Base-by-base conservation (phyloP, 306 rosid species). In the Sphenostylis stenocarpa region DNA sequence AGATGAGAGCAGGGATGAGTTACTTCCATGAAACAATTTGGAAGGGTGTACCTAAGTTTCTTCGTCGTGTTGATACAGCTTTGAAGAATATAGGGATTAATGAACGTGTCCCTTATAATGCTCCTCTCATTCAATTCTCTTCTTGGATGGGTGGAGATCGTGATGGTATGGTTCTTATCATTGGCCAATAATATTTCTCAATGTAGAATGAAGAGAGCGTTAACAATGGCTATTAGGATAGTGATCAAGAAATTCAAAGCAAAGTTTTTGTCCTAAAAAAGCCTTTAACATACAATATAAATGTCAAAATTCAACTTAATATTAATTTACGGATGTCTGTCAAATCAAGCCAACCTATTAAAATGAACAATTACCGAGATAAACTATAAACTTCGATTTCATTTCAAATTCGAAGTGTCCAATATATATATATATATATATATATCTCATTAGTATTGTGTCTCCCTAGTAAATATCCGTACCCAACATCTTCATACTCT, bases 131-230 rank as follows among this genome's bases (percentile, higher is more conserved):
- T 85, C 97, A 93, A 21, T 93, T 93, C 72, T 90, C 97, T 23
- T 93, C 97, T 63, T 93, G 97, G 97, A 93, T 93, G 97, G 97
- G 97, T 74, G 97, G 97, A 76, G 97, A 93, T 64, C 97, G 97
- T 58, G 97, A 93, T 86, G 97, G 97, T 93, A 90, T 47, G 71
- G 5, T 80, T 62, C 79, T 83, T 66, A 47, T 52, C 19, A 23
- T 36, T 55, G 41, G 20, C 48, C 39, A 47, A 56, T 28, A 57
- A 47, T 47, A 31, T 71, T 51, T 43, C 34, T 55, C 10, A 21
- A 24, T 36, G 34, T 63, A 63, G 52, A 6, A 60, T 6, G 21
- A 29, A 29, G 39, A 57, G 5, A 58, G 15, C 15, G 12, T 15
- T 29, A 15, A 58, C 12, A 28, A 14, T 10, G 7, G 63, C 0